Conservation (phyloP, 2,329 filamentous ascomycete genomes). For the Venturia aucupariae region DNA sequence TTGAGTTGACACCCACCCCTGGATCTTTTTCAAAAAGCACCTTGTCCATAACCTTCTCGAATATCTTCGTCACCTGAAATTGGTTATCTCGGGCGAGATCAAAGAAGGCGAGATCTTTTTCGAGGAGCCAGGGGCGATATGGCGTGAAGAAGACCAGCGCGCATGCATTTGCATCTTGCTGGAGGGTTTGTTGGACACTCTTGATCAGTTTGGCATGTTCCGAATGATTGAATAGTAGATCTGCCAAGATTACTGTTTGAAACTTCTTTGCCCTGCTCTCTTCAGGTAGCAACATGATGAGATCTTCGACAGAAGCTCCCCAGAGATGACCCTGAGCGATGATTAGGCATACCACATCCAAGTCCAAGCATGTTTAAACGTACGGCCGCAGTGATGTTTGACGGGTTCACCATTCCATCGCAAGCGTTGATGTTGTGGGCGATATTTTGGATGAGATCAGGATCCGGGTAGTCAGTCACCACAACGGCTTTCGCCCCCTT, state of each 20-base stretch:
- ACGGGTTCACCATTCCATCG: constrained; percentile 31
- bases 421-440: constrained; percentile 61
- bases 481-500: constrained; percentile 60
- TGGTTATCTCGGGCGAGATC: constrained; percentile 61
- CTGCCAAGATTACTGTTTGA: constrained; percentile 76
- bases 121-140: constrained; percentile 81
- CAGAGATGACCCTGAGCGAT: constrained; percentile 63
- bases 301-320: constrained; percentile 54
- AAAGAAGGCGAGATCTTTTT: constrained; percentile 82
- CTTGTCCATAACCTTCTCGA: constrained; percentile 73
- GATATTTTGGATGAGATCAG: constrained; percentile 72
- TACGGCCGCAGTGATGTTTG: constrained; percentile 31
- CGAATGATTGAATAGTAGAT: constrained; percentile 83
- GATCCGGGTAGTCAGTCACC: constrained; percentile 82
- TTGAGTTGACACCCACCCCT: constrained; percentile 44
- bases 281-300: constrained; percentile 49
- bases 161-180: constrained; percentile 43
- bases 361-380: constrained; percentile 11
- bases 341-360: constrained; percentile 15
- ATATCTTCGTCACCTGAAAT: constrained; percentile 67
- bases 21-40: constrained; percentile 85
- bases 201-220: constrained; percentile 72
- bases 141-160: constrained; percentile 91
- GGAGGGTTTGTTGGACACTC: constrained; percentile 61
- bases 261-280: constrained; percentile 40